phyloP scores from a whole-genome alignment of 805 yeast genomes.

The Ogataea trehalophila region DNA sequence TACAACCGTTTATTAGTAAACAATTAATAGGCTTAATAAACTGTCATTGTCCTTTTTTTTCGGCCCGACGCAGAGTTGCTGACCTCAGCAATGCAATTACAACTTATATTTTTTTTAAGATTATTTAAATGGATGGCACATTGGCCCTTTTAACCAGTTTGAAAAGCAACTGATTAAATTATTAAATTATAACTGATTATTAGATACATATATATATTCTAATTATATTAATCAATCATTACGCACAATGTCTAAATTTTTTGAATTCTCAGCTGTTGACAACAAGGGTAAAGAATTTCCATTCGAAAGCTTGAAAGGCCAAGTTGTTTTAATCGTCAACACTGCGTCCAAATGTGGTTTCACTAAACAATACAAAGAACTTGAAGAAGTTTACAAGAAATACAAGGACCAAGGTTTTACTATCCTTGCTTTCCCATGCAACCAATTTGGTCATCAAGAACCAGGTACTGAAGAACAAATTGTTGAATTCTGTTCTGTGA shows the following conservation, averaged over 20 bases:
- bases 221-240: not conserved
- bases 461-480: conserved; percentile 68
- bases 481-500: conserved; percentile 64
- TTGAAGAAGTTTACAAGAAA: conserved; percentile 63
- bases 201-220: not conserved
- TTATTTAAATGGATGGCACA: too few relatives aligned
- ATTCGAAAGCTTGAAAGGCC: conserved; percentile 61
- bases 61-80: too few relatives aligned
- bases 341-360: conserved; percentile 84
- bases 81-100: too few relatives aligned
- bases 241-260: conserved; percentile 50
- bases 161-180: too few relatives aligned
- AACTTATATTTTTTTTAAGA: too few relatives aligned
- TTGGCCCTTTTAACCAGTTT: too few relatives aligned
- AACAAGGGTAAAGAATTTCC: conserved; percentile 54
- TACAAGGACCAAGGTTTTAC: conserved; percentile 60
- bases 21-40: too few relatives aligned
- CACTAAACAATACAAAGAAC: conserved; percentile 70
- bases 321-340: conserved; percentile 78
- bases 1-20: too few relatives aligned
- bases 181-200: too few relatives aligned
- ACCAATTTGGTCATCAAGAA: conserved; percentile 82
- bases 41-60: too few relatives aligned
- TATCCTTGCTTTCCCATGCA: conserved; percentile 84
- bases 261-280: conserved; percentile 63